Percentiles rank a stretch among this genome's conserved stretches.
Conservation (phyloP, 306 rosid genomes). For the Prunus mume region DNA sequence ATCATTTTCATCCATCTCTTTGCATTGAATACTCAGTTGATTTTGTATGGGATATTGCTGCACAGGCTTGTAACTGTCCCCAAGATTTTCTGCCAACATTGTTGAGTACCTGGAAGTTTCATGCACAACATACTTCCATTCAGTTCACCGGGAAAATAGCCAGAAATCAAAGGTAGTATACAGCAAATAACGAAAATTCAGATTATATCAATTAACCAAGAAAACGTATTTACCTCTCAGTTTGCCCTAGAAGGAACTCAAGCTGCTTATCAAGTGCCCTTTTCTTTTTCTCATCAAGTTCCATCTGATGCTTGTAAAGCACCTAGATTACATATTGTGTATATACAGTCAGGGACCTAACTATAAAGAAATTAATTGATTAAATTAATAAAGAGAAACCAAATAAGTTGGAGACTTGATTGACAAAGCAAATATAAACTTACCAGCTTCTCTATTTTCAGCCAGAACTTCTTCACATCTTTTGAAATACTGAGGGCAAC, state of each 20-base stretch:
- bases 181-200: neutral
- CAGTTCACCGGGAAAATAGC: neutral
- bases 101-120: constrained; percentile 78
- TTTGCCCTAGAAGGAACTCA: constrained; percentile 97
- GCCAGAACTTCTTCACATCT: constrained; percentile 98
- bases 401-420: neutral
- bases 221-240: constrained; percentile 66
- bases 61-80: constrained; percentile 59
- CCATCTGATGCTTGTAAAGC: constrained; percentile 96
- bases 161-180: neutral
- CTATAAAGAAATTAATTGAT: constrained; percentile 8
- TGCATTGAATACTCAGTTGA: constrained; percentile 32
- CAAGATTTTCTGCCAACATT: constrained; percentile 97
- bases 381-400: neutral
- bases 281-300: constrained; percentile 93
- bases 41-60: constrained; percentile 43
- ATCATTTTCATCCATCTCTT: constrained; percentile 38
- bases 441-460: constrained; percentile 94
- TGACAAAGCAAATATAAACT: constrained; percentile 27
- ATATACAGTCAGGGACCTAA: constrained; percentile 11
- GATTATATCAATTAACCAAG: neutral
- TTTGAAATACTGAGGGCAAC: constrained; percentile 91
- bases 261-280: constrained; percentile 95
- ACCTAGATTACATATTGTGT: constrained; percentile 50
- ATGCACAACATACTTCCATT: constrained; percentile 15